Conservation (phyloP, 2,329 filamentous ascomycete species). For the Alternaria arborescens region DNA sequence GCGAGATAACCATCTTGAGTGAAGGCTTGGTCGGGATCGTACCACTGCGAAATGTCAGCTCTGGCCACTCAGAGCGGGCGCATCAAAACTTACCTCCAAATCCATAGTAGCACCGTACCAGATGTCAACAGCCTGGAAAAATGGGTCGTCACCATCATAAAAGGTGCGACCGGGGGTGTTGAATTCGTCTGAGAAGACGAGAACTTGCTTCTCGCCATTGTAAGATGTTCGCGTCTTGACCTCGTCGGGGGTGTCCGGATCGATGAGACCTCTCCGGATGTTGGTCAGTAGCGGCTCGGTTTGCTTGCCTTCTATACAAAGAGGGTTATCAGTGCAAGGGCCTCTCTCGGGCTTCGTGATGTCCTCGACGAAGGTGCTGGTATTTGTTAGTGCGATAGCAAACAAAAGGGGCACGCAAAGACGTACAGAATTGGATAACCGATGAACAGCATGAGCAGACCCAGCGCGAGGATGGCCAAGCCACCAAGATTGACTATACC, state of each 20-base stretch:
- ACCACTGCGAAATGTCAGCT: slow-evolving; percentile 61
- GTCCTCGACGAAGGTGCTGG: slow-evolving; percentile 66
- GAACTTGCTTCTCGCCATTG: slow-evolving; percentile 68
- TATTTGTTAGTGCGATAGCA: slow-evolving; percentile 21
- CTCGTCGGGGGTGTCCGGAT: slow-evolving; percentile 70
- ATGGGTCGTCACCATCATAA: slow-evolving; percentile 75
- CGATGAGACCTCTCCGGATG: slow-evolving; percentile 67
- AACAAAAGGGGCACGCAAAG: not conserved
- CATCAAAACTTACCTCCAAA: slow-evolving; percentile 62
- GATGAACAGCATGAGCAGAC: slow-evolving; percentile 71
- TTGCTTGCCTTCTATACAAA: slow-evolving; percentile 60
- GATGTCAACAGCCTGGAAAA: slow-evolving; percentile 71
- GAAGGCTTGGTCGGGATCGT: slow-evolving; percentile 72
- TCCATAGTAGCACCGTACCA: slow-evolving; percentile 78
- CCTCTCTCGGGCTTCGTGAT: slow-evolving; percentile 47
- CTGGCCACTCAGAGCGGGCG: not conserved
- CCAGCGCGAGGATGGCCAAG: slow-evolving; percentile 66
- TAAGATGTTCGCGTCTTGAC: slow-evolving; percentile 64
- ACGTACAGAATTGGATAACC: slow-evolving; percentile 74
- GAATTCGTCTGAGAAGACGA: slow-evolving; percentile 79
- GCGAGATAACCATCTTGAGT: slow-evolving; percentile 70
- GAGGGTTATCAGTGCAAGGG: slow-evolving; percentile 54
- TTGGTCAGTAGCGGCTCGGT: slow-evolving; percentile 65
- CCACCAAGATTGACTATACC: slow-evolving; percentile 72
- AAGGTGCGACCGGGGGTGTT: slow-evolving; percentile 73